Percentiles rank a stretch among this genome's conserved stretches.
These are phyloP conservation scores for Fusarium kyushuense DNA, from an alignment of 2,329 filamentous ascomycete species.

Conservation along the genomic window DNA sequence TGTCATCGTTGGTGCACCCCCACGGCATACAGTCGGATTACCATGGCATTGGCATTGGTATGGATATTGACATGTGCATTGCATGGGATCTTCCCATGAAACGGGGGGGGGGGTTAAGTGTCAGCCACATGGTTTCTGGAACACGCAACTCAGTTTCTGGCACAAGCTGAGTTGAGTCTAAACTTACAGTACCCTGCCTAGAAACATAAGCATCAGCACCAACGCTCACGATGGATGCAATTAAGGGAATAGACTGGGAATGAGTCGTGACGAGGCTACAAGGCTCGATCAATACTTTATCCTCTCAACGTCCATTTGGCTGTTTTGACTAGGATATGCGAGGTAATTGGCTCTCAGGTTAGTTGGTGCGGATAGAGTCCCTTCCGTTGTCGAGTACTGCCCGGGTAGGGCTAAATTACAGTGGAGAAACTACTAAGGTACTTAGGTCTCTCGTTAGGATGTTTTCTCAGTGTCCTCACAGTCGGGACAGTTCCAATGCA, in stretches of 20 bases:
- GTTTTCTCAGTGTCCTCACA: neutral
- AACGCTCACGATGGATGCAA: neutral
- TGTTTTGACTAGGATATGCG: slow-evolving; percentile 3
- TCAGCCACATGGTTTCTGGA: slow-evolving; percentile 35
- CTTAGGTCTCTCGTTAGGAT: slow-evolving; percentile 1
- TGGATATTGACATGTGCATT: slow-evolving; percentile 17
- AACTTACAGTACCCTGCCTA: neutral
- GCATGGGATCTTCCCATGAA: slow-evolving; percentile 29
- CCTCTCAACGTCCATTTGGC: neutral
- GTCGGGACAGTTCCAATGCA: neutral
- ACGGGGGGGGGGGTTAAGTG: slow-evolving; percentile 16
- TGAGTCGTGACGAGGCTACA: neutral
- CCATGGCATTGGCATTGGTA: slow-evolving; percentile 9
- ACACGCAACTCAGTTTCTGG: slow-evolving; percentile 9
- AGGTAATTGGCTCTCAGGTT: neutral
- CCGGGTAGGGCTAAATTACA: slow-evolving; percentile 14
- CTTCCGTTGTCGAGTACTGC: neutral
- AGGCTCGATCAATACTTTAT: neutral
- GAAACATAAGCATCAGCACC: neutral
- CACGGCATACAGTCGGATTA: slow-evolving; percentile 8
- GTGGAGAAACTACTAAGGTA: slow-evolving; percentile 11
- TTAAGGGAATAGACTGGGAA: neutral
- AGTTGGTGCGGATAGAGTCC: neutral
- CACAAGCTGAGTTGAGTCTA: slow-evolving; percentile 20
- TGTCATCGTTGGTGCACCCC: slow-evolving; percentile 14